Base-by-base conservation (phyloP, 139 green algal genomes). In the Pseudopediastrum boryanum region DNA sequence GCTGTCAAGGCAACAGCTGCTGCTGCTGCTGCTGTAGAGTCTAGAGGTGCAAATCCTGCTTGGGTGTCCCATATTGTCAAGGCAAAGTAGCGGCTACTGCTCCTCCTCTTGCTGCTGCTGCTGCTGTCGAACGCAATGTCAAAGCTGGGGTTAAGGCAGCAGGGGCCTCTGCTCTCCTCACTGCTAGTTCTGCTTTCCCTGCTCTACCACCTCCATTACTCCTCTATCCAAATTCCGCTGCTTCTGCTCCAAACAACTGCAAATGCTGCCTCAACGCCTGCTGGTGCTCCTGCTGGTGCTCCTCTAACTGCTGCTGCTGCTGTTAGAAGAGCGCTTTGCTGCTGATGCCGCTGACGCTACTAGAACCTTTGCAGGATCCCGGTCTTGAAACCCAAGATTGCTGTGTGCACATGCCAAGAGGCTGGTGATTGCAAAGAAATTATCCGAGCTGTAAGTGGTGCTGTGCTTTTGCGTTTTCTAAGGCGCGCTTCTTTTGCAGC, bases 241-340 rank as follows among this genome's bases (percentile, higher is more conserved):
- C 51, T 62, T 4, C 6, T 62, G 4, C 6, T 7, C 4, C 51
- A 62, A 7, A 62, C 6, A 7, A n/a, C 4, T 4, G 51, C 51
- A 7, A n/a, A 4, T 35, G 8, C 25, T n/a, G 4, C 27, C 51
- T n/a, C 51, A 62, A 4, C 51, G n/a, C n/a, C n/a, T 70, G 33
- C 25, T 62, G 25, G 23, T 63, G 36, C 72, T 71, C 43, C 72
- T 71, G 56, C 8, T 27, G 43, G 27, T 63, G 43, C 31, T 41
- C 41, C 71, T 56, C 39, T 27, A 5, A 27, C 2, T n/a, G 54
- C 13, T 68, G 35, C 2, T 78, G 56, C 75, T 68, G 62, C 62
- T 51, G 46, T 54, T 51, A 36, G 23, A 12, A 21, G 7, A 62
- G 4, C 29, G 52, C 5, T 62, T 6, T 9, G 41, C 61, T 31